These are phyloP conservation scores for Umbelopsis sp. DNA, from an alignment of 371 early-diverging fungal genomes.

Conservation along the genomic window DNA sequence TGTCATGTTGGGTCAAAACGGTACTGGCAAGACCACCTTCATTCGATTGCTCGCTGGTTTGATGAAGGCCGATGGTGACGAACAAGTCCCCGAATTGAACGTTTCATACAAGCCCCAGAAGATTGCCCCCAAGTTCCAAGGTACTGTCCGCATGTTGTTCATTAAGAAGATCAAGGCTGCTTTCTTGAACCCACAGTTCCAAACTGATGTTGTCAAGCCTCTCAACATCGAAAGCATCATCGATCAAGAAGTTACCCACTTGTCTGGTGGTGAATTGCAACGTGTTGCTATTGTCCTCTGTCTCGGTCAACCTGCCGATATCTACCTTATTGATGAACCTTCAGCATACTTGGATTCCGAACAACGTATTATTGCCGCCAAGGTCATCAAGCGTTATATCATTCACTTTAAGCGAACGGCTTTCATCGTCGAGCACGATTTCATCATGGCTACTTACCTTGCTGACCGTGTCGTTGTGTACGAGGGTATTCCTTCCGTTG, in stretches of 20 bases:
- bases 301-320: conserved; percentile 96
- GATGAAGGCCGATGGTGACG: conserved; percentile 83
- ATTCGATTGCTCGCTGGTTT: conserved; percentile 96
- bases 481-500: conserved; percentile 92
- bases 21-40: conserved; percentile 99
- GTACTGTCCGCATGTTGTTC: conserved; percentile 96
- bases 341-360: conserved; percentile 99
- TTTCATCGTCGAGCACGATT: conserved; percentile 99
- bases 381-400: conserved; percentile 99
- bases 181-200: conserved; percentile 97
- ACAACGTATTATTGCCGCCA: conserved; percentile 99
- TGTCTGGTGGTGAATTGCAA: conserved; percentile 99
- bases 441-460: conserved; percentile 99
- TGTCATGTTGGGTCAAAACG: conserved; percentile 99
- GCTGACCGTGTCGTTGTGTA: conserved; percentile 99
- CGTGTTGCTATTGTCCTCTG: conserved; percentile 98
- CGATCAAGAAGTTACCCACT: conserved; percentile 89
- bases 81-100: conserved; percentile 82
- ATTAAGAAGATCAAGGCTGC: conserved; percentile 90
- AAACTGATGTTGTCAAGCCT: conserved; percentile 98
- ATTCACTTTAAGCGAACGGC: conserved; percentile 98
- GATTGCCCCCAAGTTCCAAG: conserved; percentile 96
- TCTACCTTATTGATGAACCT: conserved; percentile 99
- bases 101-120: conserved; percentile 99
- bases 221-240: conserved; percentile 93